These are phyloP conservation scores for Fraxinus americana DNA, from an alignment of 257 asterid species.

Conservation along the genomic window DNA sequence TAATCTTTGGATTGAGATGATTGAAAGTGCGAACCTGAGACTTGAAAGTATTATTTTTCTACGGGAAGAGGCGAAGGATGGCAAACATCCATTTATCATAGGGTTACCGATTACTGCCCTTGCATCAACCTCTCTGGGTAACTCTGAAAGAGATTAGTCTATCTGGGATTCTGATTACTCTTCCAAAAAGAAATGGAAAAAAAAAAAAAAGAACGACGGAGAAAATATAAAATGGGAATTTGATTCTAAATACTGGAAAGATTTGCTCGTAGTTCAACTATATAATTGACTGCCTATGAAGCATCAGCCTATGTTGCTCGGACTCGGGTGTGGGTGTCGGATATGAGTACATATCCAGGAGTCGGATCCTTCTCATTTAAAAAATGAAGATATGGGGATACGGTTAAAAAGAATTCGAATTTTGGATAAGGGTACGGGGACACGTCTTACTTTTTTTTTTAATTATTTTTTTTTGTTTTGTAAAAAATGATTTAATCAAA, in stretches of 20 bases:
- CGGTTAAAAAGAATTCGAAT: too few relatives aligned
- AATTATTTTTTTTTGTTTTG: too few relatives aligned
- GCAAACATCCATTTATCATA: not conserved
- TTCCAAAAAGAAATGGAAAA: not conserved
- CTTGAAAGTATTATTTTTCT: not conserved
- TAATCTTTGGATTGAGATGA: slow-evolving; percentile 20
- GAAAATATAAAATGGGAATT: slow-evolving; percentile 1
- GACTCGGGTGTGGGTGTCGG: too few relatives aligned
- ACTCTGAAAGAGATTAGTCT: slow-evolving; percentile 6
- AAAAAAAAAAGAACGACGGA: not conserved
- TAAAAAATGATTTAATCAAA: too few relatives aligned
- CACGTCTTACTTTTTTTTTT: too few relatives aligned
- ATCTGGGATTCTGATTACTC: slow-evolving; percentile 11
- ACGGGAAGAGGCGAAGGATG: slow-evolving; percentile 6
- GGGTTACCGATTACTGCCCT: not conserved
- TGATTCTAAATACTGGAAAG: slow-evolving; percentile 16
- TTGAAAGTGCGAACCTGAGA: slow-evolving; percentile 8
- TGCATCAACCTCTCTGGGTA: slow-evolving; percentile 11
- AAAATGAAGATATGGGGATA: too few relatives aligned
- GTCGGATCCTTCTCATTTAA: too few relatives aligned
- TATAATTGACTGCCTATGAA: not conserved
- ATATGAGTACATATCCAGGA: too few relatives aligned
- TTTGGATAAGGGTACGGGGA: too few relatives aligned
- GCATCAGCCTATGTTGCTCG: too few relatives aligned
- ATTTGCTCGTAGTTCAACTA: slow-evolving; percentile 9